A percentile compares a stretch with the other conserved stretches of the same genome.
These are phyloP conservation scores for Sporothrix pseudoabietina DNA, from an alignment of 2,329 filamentous ascomycete species.

Conservation along the genomic window DNA sequence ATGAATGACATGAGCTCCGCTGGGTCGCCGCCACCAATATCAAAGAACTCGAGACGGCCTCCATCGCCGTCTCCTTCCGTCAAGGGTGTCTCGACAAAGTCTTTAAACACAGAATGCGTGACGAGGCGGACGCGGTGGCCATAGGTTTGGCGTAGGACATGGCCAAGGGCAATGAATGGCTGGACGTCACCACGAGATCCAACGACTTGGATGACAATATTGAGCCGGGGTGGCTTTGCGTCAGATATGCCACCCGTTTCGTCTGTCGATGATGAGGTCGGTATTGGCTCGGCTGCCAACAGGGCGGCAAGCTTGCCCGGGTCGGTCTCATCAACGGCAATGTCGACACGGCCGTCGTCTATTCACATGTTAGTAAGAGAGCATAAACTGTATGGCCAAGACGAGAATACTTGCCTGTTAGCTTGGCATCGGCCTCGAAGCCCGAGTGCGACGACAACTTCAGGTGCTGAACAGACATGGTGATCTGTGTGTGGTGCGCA, in stretches of 20 bases:
- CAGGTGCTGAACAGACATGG: constrained; percentile 50
- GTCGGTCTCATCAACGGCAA: constrained; percentile 74
- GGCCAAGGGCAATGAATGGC: constrained; percentile 71
- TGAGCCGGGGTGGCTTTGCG: constrained; percentile 58
- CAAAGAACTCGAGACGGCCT: constrained; percentile 68
- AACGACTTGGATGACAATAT: constrained; percentile 74
- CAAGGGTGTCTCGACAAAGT: constrained; percentile 65
- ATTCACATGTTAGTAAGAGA: not conserved
- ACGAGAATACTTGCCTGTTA: constrained; percentile 51
- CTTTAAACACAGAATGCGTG: constrained; percentile 69
- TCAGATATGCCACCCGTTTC: not conserved
- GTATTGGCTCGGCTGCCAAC: constrained; percentile 60
- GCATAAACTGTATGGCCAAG: not conserved
- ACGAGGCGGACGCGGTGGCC: constrained; percentile 73
- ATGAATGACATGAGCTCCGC: constrained; percentile 83
- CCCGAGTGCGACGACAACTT: constrained; percentile 61
- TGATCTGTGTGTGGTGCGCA: not conserved
- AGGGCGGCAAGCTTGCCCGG: constrained; percentile 63
- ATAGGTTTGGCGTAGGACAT: constrained; percentile 63
- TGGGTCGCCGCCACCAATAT: constrained; percentile 70
- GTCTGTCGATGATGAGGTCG: constrained; percentile 51
- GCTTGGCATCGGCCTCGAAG: constrained; percentile 62
- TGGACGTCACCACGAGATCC: constrained; percentile 76
- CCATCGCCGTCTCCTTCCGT: constrained; percentile 37
- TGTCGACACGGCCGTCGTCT: constrained; percentile 78